phyloP scores from a whole-genome alignment of 768 basidiomycete genomes.

The Xerocomellus chrysenteron region DNA sequence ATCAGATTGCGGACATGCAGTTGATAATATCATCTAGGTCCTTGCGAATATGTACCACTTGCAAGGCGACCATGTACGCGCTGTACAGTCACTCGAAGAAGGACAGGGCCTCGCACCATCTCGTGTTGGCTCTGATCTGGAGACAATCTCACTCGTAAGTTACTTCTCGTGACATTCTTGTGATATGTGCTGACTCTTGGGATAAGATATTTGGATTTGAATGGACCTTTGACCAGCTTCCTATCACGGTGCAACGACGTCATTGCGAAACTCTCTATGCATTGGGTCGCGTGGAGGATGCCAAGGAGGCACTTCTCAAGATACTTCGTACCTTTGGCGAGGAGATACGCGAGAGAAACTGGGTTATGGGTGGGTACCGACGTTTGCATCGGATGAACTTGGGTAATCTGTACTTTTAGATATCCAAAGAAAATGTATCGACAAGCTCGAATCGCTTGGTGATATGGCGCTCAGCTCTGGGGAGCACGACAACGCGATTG shows the following conservation, averaged over 20 bases:
- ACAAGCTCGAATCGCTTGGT: background rate
- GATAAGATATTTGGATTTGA: constrained; percentile 4
- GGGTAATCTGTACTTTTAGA: background rate
- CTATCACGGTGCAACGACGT: background rate
- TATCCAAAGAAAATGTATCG: background rate
- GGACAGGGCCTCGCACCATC: too few species aligned
- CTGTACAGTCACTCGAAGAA: background rate
- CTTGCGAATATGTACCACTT: background rate
- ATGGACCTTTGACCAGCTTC: constrained; percentile 4
- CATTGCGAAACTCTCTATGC: background rate
- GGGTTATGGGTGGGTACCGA: background rate
- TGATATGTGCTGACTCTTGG: background rate
- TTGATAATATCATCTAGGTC: background rate
- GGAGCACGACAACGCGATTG: constrained; percentile 1
- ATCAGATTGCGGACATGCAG: background rate
- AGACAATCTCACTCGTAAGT: too few species aligned
- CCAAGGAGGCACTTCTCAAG: too few species aligned
- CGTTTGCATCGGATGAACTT: background rate
- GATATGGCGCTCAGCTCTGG: background rate
- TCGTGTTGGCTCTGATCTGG: too few species aligned
- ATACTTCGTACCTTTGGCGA: too few species aligned
- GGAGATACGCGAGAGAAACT: background rate
- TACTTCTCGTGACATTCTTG: too few species aligned
- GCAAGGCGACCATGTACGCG: background rate
- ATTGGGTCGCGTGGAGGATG: background rate